These are phyloP conservation scores for Zizania palustris DNA, from an alignment of 202 grass and related monocot species.

Conservation along the genomic window DNA sequence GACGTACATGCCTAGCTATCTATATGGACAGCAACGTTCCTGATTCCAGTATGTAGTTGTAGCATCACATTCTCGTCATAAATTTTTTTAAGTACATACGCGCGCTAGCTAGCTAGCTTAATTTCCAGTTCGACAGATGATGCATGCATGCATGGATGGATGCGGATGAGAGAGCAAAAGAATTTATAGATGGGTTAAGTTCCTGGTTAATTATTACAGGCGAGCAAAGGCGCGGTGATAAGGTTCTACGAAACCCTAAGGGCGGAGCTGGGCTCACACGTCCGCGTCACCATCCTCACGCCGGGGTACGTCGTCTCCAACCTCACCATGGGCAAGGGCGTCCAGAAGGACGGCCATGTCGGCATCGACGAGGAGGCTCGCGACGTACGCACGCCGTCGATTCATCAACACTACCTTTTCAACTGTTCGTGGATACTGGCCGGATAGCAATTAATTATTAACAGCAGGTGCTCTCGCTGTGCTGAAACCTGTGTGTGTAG, in stretches of 20 bases:
- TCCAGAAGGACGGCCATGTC: constrained; percentile 70
- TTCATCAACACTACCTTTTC: too few species aligned
- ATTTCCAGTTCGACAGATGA: background rate
- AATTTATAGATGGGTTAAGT: background rate
- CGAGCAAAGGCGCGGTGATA: constrained; percentile 81
- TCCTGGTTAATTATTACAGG: constrained; percentile 40
- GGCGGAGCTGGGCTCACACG: constrained; percentile 59
- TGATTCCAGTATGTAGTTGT: background rate
- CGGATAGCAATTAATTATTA: too few species aligned
- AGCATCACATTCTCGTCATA: background rate
- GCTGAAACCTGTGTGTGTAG: constrained; percentile 19
- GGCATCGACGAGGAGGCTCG: constrained; percentile 69
- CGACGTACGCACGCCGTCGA: constrained; percentile 45
- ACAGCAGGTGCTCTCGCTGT: too few species aligned
- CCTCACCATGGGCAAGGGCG: constrained; percentile 83
- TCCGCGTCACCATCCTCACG: constrained; percentile 71
- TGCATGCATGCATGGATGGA: too few species aligned
- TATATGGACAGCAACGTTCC: background rate
- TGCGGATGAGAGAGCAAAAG: background rate
- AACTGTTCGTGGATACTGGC: too few species aligned
- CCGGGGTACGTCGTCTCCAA: constrained; percentile 86
- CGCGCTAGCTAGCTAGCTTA: too few species aligned
- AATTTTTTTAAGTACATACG: background rate
- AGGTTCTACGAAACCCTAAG: constrained; percentile 79
- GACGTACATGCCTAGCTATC: background rate